Conservation (phyloP, 345 rosid genomes). For the Gossypium bickii region DNA sequence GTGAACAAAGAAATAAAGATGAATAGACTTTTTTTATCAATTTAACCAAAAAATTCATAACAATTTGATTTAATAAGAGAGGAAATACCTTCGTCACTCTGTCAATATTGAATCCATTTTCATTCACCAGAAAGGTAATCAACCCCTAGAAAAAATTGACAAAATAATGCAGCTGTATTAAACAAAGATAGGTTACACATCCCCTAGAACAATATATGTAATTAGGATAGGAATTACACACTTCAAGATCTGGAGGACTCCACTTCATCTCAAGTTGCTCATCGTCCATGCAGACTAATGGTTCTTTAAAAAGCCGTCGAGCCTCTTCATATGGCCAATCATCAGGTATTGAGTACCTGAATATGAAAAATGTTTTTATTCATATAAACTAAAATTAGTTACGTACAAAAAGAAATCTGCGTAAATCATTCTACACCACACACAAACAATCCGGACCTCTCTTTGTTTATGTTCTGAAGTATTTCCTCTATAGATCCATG, state of each 20-base stretch:
- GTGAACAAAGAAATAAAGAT: slow-evolving; percentile 12
- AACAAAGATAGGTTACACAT: neutral
- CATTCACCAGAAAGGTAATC: slow-evolving; percentile 66
- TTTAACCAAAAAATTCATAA: neutral
- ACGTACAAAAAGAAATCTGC: neutral
- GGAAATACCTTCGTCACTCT: slow-evolving; percentile 76
- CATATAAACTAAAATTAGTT: neutral
- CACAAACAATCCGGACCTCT: slow-evolving; percentile 43
- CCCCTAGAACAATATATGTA: neutral
- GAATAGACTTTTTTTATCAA: neutral
- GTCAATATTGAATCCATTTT: slow-evolving; percentile 85
- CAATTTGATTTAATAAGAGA: neutral
- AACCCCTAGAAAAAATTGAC: slow-evolving; percentile 42
- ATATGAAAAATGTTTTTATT: neutral
- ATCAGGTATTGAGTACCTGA: slow-evolving; percentile 80
- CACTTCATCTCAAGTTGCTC: slow-evolving; percentile 80
- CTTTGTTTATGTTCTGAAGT: slow-evolving; percentile 77
- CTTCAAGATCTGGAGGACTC: slow-evolving; percentile 88
- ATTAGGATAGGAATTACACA: slow-evolving; percentile 21
- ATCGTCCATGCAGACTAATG: slow-evolving; percentile 51
- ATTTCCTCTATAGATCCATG: slow-evolving; percentile 85
- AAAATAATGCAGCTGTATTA: neutral
- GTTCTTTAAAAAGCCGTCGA: slow-evolving; percentile 73
- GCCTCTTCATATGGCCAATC: slow-evolving; percentile 93
- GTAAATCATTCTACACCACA: neutral